These are phyloP conservation scores for Ambrosia trifida DNA, from an alignment of 129 eudicot species.

Conservation along the genomic window DNA sequence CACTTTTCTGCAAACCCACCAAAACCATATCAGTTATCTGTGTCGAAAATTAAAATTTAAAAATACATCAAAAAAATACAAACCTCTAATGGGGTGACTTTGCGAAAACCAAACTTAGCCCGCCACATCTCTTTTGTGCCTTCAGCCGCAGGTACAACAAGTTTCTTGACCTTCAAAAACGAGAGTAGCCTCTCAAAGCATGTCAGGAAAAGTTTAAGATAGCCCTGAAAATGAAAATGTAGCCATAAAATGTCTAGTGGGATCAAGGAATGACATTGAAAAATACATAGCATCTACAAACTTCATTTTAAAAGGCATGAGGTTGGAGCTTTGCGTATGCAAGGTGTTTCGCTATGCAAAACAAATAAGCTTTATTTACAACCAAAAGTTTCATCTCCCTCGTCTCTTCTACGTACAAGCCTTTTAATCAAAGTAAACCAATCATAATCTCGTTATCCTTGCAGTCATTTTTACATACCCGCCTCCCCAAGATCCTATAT, in stretches of 20 bases:
- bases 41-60: not conserved
- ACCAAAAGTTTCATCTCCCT: no score
- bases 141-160: conserved; percentile 82
- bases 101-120: conserved; percentile 55
- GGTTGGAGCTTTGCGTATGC: no score
- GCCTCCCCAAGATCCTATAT: no score
- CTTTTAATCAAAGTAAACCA: no score
- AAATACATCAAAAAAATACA: not conserved
- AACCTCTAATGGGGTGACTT: conserved; percentile 47
- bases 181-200: conserved; percentile 80
- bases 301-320: no score
- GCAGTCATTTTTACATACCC: no score
- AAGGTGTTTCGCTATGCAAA: no score
- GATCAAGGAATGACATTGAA: not conserved
- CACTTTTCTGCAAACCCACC: not conserved
- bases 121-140: conserved; percentile 69
- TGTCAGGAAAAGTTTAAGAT: conserved; percentile 58
- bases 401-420: no score
- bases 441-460: no score
- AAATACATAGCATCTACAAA: not conserved
- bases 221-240: conserved; percentile 61
- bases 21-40: not conserved
- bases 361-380: no score
- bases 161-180: conserved; percentile 45
- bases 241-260: not conserved